Conservation (phyloP, 2,329 filamentous ascomycete genomes). For the Talaromyces sp. region DNA sequence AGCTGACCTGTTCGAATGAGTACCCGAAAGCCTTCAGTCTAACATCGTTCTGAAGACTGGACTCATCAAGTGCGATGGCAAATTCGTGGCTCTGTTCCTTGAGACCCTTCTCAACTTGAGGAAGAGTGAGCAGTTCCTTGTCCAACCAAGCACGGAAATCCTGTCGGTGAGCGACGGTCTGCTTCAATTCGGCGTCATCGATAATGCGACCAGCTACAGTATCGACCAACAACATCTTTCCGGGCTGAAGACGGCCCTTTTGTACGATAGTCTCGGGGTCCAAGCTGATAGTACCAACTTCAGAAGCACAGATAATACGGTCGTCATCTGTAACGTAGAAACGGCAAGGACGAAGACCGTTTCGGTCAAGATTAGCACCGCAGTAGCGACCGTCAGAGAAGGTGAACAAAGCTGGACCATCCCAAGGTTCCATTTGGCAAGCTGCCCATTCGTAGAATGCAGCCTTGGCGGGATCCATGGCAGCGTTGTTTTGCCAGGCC, state of each 20-base stretch:
- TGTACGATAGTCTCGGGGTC: conserved; percentile 87
- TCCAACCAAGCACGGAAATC: conserved; percentile 89
- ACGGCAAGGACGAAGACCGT: conserved; percentile 89
- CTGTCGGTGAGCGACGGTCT: conserved; percentile 76
- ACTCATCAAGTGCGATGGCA: conserved; percentile 62
- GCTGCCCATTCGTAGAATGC: conserved; percentile 99
- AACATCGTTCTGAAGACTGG: conserved; percentile 76
- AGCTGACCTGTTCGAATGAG: conserved; percentile 88
- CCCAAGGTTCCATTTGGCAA: conserved; percentile 99
- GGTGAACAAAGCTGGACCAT: conserved; percentile 92
- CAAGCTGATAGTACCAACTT: conserved; percentile 88
- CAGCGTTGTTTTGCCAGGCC: conserved; percentile 90
- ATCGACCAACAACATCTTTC: conserved; percentile 93
- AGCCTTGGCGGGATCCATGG: conserved; percentile 91
- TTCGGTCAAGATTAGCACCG: conserved; percentile 93
- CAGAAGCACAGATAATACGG: conserved; percentile 93
- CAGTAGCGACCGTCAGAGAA: conserved; percentile 96
- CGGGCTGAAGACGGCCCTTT: conserved; percentile 89
- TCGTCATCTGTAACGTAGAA: conserved; percentile 98
- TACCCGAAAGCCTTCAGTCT: conserved; percentile 85
- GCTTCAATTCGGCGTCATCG: conserved; percentile 87
- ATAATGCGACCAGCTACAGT: conserved; percentile 89
- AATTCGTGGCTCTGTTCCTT: conserved; percentile 57
- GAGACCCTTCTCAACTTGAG: conserved; percentile 65
- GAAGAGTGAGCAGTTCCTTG: conserved; percentile 76